Percentiles rank a stretch among this genome's conserved stretches.
Evolutionary conservation across 2,329 filamentous ascomycete genomes (phyloP).

Genomic region (Xylogone sp.): DNA sequence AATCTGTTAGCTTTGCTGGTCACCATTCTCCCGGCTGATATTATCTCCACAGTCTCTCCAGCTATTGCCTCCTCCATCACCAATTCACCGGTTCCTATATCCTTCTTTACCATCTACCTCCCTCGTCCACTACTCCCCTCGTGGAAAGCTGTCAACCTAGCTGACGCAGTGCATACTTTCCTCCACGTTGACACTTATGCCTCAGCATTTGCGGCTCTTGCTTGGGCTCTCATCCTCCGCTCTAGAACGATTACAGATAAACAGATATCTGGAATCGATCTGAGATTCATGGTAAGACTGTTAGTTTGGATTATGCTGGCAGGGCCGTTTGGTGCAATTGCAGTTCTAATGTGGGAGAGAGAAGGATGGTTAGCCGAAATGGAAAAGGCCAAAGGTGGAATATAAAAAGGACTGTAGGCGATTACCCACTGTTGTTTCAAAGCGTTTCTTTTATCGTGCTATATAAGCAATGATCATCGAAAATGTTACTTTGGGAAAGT

Average conservation of each 20-base stretch:
- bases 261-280: neutral
- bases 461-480: no score
- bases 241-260: neutral
- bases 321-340: conserved; percentile 40
- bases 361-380: conserved; percentile 33
- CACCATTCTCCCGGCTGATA: conserved; percentile 32
- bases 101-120: conserved; percentile 35
- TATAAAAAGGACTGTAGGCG: neutral
- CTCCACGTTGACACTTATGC: conserved; percentile 46
- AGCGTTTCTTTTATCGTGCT: no score
- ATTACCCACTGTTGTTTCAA: no score
- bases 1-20: conserved; percentile 37
- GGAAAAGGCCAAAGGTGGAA: conserved; percentile 22
- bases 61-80: conserved; percentile 27
- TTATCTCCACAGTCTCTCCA: conserved; percentile 31
- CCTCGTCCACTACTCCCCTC: conserved; percentile 30
- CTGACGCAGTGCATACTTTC: conserved; percentile 39
- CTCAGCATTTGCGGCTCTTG: conserved; percentile 35
- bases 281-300: conserved; percentile 26
- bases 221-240: conserved; percentile 39
- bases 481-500: no score
- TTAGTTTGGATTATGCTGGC: conserved; percentile 30
- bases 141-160: conserved; percentile 10
- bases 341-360: conserved; percentile 44
- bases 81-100: conserved; percentile 33